Base-by-base conservation (phyloP, 169 alveolate genomes). In the Eimeria tenella region DNA sequence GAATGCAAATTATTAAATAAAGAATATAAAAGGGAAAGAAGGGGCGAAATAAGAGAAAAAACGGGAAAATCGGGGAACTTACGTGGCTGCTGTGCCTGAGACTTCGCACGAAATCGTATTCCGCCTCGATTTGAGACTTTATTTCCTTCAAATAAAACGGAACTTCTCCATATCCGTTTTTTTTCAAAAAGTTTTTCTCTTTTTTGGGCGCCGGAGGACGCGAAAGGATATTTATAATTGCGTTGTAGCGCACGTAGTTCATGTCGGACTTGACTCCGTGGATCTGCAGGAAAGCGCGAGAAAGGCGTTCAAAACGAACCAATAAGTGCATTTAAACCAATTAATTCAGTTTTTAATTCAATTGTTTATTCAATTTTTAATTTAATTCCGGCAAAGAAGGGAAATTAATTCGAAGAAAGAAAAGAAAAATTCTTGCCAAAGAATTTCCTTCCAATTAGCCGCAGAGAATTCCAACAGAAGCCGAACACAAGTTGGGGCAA, bases 171-270 rank as follows among this genome's bases (percentile, higher is more conserved):
- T 88, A 88, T 21, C 55, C 74, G 0, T 81, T 55, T 52, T 88
- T 88, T 19, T 49, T 55, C 9, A 75, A 31, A 50, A 13, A 75
- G 21, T 75, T 75, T 6, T 75, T 19, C 21, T 75, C 86, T 4
- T 10, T 6, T 17, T 73, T 73, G 19, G 62, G 23, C 49, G 50
- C 23, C 77, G 25, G 23, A 42, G 94, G 94, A 0, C 87, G 74
- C 15, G 94, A 88, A 8, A 88, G 23, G 7, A 70, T 50, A 70
- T 88, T 88, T 53, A 70, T 71, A 53, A 88, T 71, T 5, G 94
- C 86, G 55, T 88, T 88, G 21, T 62, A 70, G 4, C 60, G 53
- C 21, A 88, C 77, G 52, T 1, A 71, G 75, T 88, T 53, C 19
- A 81, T 25, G 19, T 2, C 53, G n/a, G 88, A 88, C 52, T 17